Evolutionary conservation across 139 green algal species (phyloP).

Genomic region (Chlorella sp.): DNA sequence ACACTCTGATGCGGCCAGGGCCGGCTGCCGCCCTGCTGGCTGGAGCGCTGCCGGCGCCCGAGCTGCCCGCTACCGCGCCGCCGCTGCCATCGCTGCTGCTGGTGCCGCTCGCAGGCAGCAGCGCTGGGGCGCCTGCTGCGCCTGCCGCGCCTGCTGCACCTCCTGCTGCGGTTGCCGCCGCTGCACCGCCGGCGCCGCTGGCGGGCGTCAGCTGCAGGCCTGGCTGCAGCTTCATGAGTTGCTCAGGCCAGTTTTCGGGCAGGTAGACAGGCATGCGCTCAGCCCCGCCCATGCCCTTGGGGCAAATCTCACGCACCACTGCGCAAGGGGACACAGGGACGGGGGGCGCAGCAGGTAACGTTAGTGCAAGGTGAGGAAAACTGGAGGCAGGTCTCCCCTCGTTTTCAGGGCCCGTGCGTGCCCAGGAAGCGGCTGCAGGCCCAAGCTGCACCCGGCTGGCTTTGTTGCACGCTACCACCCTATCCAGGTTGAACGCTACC

Average conservation of each 20-base stretch:
- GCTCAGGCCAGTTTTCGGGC: slow-evolving; percentile 37
- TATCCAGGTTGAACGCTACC: too few relatives aligned
- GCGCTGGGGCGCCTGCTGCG: background rate
- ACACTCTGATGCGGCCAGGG: background rate
- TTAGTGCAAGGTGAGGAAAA: too few relatives aligned
- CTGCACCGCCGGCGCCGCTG: background rate
- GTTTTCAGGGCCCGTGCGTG: too few relatives aligned
- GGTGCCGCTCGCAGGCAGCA: background rate
- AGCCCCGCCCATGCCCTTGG: slow-evolving; percentile 23
- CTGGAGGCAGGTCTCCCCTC: too few relatives aligned
- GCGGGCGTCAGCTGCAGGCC: background rate
- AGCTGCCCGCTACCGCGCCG: background rate
- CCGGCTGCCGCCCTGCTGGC: background rate
- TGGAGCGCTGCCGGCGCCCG: background rate
- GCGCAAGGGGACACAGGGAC: background rate
- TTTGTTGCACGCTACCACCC: too few relatives aligned
- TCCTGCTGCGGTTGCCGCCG: background rate
- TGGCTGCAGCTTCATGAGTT: slow-evolving; percentile 35
- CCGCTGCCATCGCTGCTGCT: background rate
- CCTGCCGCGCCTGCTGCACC: background rate
- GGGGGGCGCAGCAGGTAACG: background rate
- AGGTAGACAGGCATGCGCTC: slow-evolving; percentile 36
- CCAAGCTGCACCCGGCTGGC: background rate
- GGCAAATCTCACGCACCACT: slow-evolving; percentile 45
- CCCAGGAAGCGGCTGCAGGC: too few relatives aligned